Conservation (phyloP, 2,329 filamentous ascomycete genomes). For the Phialophora verrucosa region DNA sequence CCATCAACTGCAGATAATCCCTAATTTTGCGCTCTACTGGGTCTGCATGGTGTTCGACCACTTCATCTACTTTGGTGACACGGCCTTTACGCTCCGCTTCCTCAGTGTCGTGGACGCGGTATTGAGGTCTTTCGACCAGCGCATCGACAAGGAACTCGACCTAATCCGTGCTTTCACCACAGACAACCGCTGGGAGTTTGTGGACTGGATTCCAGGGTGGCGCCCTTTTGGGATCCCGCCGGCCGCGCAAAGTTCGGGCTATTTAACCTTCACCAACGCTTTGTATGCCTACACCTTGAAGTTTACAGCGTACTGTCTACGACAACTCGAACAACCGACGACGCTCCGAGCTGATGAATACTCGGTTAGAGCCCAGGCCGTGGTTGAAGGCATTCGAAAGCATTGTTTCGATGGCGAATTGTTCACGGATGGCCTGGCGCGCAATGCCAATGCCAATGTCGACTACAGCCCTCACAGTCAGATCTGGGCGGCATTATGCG, state of each 20-base stretch:
- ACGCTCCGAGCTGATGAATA: not conserved
- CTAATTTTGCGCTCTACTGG: constrained; percentile 7
- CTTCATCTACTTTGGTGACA: constrained; percentile 9
- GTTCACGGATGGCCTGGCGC: not conserved
- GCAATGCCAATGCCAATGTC: not conserved
- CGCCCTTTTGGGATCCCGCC: not conserved
- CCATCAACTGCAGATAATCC: not conserved
- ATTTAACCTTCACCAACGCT: not conserved
- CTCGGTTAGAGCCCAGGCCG: not conserved
- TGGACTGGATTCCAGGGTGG: constrained; percentile 10
- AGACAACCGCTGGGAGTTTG: constrained; percentile 5
- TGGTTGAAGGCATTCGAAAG: constrained; percentile 1
- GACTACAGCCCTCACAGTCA: constrained; percentile 8
- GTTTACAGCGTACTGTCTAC: not conserved
- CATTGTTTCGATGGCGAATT: constrained; percentile 1
- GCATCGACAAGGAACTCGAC: not conserved
- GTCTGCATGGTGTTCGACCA: constrained; percentile 7
- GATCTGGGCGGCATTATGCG: constrained; percentile 5
- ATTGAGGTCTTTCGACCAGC: not conserved
- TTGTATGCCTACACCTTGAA: constrained; percentile 10
- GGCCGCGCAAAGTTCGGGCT: not conserved
- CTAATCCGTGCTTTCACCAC: not conserved
- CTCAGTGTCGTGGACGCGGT: constrained; percentile 1
- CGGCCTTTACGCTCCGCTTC: not conserved
- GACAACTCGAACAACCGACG: not conserved